These are phyloP conservation scores for Neurospora sp. DNA, from an alignment of 495 filamentous ascomycete genomes.

Conservation along the genomic window DNA sequence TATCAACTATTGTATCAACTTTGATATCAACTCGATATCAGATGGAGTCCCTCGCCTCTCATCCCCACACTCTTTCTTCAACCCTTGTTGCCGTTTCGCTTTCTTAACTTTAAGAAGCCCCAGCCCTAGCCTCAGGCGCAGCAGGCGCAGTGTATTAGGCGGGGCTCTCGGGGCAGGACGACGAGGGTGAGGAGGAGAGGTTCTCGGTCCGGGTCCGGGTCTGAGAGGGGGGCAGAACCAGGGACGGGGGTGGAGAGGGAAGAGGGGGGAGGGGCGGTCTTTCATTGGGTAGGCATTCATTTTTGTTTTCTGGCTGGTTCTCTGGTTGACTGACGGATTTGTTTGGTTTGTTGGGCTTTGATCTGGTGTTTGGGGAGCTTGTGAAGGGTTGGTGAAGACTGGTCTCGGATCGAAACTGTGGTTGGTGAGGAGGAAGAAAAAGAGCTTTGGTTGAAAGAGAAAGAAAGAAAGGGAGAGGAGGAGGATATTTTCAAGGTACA, in stretches of 20 bases:
- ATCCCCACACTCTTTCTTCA: too few relatives aligned
- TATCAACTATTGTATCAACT: too few relatives aligned
- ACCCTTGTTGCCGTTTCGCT: too few relatives aligned
- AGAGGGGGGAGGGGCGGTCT: neutral
- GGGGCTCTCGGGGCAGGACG: neutral
- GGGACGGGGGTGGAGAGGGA: neutral
- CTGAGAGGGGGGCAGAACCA: neutral
- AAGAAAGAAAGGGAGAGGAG: neutral
- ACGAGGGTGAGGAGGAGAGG: neutral
- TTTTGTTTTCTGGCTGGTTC: neutral
- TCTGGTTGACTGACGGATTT: neutral
- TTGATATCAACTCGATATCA: too few relatives aligned
- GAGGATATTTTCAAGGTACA: neutral
- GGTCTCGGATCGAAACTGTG: neutral
- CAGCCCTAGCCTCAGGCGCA: too few relatives aligned
- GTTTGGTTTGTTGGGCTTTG: neutral
- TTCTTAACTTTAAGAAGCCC: too few relatives aligned
- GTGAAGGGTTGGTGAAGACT: neutral
- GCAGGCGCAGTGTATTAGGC: neutral
- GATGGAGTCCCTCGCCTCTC: too few relatives aligned
- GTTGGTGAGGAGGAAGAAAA: neutral
- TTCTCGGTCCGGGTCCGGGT: neutral
- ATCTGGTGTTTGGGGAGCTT: too few relatives aligned
- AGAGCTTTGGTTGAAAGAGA: neutral
- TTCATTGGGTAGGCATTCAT: neutral